Base-by-base conservation (phyloP, 352 stramenopile species). In the Globisporangium solare region DNA sequence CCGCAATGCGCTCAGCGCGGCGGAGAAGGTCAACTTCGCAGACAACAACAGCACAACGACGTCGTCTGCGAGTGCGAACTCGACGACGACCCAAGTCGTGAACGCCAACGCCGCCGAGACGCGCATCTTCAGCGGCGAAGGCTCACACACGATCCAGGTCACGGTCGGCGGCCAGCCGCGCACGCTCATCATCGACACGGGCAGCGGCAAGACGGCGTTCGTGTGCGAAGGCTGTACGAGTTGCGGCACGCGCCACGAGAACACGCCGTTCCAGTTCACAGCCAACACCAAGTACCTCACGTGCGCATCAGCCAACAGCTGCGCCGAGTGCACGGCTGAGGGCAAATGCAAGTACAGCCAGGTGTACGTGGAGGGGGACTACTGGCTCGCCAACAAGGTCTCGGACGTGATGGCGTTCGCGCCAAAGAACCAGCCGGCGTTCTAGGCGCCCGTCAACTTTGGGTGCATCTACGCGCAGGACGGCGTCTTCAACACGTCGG, bases 101-200 rank as follows among this genome's bases (percentile, higher is more conserved):
- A 35, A 10, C 27, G 27, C 24, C 18, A 27, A 57, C 41, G 56
- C 56, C 6, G 42, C 48, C 1, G 58, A 64, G 43, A 64, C 58
- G 43, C 58, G 58, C 35, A 59, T 64, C 32, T 58, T 49, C 35
- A 64, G 58, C 39, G 79, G 75, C 31, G 72, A 86, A 47, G 80
- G 83, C 24, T 88, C 82, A 11, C 80, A 93, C 68, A 90, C 80
- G n/a, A 73, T 91, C 50, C 70, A 77, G 35, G 79, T 88, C 12
- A 57, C 70, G 11, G 71, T 91, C 35, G 81, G 79, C 2, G 79
- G 73, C 12, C 83, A 94, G 45, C 32, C 61, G 22, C 79, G 77
- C 3, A 74, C 89, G 52, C 73, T 99, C 2, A 99, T 99, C 65
- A 86, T 99, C 46, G 96, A 99, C 66, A 99, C 96, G 6, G 96